Evolutionary conservation across 768 basidiomycete species (phyloP), one percentile per base, ranked within the genome.

Genomic region (Tricholomella constricta): DNA sequence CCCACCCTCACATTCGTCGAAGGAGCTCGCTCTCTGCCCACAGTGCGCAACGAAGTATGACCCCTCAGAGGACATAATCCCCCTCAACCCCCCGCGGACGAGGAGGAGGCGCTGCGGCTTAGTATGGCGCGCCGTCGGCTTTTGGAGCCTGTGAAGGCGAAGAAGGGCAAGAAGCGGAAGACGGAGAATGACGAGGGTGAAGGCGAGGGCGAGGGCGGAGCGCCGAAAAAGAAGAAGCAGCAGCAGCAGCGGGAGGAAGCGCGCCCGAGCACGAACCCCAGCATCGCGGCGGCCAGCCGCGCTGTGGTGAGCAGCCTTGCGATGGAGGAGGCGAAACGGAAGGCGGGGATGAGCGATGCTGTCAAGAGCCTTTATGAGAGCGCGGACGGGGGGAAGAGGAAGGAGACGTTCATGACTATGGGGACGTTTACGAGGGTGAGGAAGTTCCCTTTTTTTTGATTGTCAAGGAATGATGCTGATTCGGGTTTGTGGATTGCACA

Each of bases 321-420:
- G 1, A 78, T 76, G 66, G 91, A 94, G 64, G 94, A 94, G 69
- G 83, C 80, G 19, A 93, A 89, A 74, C 78, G 94, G 57, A 92
- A 85, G 69, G 85, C 85, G 2, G 78, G 71, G 5, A 94, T 95
- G 93, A 94, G 85, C 60, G 88, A 84, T 10, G 91, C 91, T 14
- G 85, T 97, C 31, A 89, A 88, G 72, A 87, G 86, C 31, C 65
- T 97, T 59, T 97, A 95, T 65, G 78, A 71, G 36, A 82, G 84
- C 52, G 79, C 82, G 19, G 78, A 75, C 43, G 35, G 56, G 14
- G 71, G 78, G 45, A 74, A 75, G 57, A 78, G 74, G 65, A 91
- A 93, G 65, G 89, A 89, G 72, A 94, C 91, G 6, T 95, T 94
- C 61, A 92, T 92, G 81, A 95, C 93, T 1, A 89, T 87, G 81